Base-by-base conservation (phyloP, 768 basidiomycete genomes). In the Vararia minispora region DNA sequence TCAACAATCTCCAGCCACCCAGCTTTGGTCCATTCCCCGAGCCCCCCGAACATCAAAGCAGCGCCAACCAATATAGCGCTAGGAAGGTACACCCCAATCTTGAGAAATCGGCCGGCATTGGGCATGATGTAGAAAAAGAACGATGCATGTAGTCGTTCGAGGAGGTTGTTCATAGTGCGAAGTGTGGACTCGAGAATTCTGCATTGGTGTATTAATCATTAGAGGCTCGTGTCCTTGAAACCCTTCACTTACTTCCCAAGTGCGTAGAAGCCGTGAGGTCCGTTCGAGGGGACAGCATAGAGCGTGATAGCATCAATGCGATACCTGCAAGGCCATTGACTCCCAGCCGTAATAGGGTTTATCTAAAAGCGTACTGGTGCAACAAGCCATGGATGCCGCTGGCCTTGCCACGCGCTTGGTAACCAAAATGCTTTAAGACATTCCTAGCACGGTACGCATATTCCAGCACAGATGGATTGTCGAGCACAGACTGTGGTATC, bases 81-180 rank as follows among this genome's bases (percentile, higher is more conserved):
- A 0, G 94, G 92, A 6, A 99, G 69, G 58, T 88, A 99, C 50
- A 67, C 74, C 2, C 91, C 92, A 21, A 98, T 89, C 54, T 92
- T 86, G 49, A 89, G 71, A 61, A 94, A 95, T 2, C 67, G 70
- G 5, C 60, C 64, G 1, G 76, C 67, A 27, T 63, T 63, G 11
- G 81, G 71, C 42, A 89, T 61, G 44, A 98, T 66, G 61, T 92
- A 98, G 63, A 98, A 91, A 66, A 98, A 97, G 61, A 94, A 92
- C 0, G 94, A 98, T 2, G 92, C 92, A 56, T 99, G 95, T 16
- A 98, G 74, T 12, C 95, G 78, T 54, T 99, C 95, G 14, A 97
- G 70, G 5, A 98, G 71, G 54, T 99, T 99, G 59, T 95, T 97
- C 54, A 79, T 74, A 11, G 91, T 86, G 41, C 92, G 74, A 23